phyloP scores from a whole-genome alignment of 2,329 filamentous ascomycete genomes.

The Pseudogymnoascus sp. region DNA sequence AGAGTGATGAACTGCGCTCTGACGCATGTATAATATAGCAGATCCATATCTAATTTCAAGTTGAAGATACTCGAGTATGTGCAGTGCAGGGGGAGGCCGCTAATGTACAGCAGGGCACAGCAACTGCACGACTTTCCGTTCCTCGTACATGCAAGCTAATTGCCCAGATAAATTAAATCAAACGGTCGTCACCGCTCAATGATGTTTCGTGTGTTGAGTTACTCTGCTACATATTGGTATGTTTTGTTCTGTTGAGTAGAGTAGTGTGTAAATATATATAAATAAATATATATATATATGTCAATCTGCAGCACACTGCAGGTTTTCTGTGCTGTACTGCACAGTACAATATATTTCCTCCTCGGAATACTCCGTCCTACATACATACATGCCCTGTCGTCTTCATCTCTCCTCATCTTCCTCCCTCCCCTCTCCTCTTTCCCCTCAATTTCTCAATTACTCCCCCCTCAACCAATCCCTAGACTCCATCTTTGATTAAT shows the following conservation, averaged over 20 bases:
- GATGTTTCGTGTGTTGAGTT: not conserved
- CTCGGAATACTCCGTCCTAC: not conserved
- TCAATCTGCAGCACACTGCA: not conserved
- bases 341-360: not conserved
- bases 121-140: not conserved
- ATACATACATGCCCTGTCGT: not conserved
- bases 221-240: not conserved
- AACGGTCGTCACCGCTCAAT: not conserved
- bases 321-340: not conserved
- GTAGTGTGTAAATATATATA: too few relatives aligned
- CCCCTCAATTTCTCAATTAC: not conserved
- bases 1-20: not conserved
- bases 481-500: not conserved
- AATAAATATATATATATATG: not conserved
- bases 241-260: not conserved
- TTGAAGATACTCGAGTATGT: not conserved
- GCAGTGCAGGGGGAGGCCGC: not conserved
- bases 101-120: not conserved
- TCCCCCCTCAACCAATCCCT: not conserved
- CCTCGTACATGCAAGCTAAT: not conserved
- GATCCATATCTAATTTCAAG: not conserved
- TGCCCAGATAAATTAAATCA: not conserved
- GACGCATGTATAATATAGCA: not conserved
- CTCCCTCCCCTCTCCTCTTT: not conserved
- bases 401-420: not conserved